phyloP scores from a whole-genome alignment of 345 rosid species.

The Pseudoturritis turrita region DNA sequence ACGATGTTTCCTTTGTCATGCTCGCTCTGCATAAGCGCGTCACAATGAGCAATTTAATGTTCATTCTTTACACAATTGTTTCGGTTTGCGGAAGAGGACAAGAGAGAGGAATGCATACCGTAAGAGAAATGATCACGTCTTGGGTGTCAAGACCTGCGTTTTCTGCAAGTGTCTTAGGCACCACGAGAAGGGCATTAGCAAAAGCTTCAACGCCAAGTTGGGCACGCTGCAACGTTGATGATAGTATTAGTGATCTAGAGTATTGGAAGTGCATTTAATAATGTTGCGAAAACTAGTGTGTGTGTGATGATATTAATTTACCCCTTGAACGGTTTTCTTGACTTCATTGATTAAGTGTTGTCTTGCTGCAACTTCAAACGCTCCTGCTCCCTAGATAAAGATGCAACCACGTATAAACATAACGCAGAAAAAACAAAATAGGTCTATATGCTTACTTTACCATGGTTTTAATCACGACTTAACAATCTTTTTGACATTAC shows the following conservation, averaged over 20 bases:
- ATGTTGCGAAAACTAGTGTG: not conserved
- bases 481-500: conserved; percentile 1
- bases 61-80: not conserved
- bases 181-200: conserved; percentile 93
- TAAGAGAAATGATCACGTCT: conserved; percentile 84
- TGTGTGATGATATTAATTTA: conserved; percentile 23
- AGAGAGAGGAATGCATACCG: conserved; percentile 37
- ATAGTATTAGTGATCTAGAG: conserved; percentile 11
- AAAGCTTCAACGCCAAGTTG: conserved; percentile 98
- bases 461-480: not conserved
- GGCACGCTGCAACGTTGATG: conserved; percentile 61
- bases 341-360: conserved; percentile 79
- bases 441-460: not conserved
- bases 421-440: not conserved
- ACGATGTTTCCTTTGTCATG: conserved; percentile 85
- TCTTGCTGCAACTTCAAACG: conserved; percentile 98
- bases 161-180: conserved; percentile 97
- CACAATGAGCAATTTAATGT: not conserved
- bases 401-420: conserved; percentile 8
- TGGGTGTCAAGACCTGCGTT: conserved; percentile 97
- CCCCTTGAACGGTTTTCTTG: conserved; percentile 97
- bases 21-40: conserved; percentile 61
- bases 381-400: conserved; percentile 85
- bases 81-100: not conserved
- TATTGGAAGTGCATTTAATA: not conserved